Conservation (phyloP, 202 grass and related monocot species). For the Miscanthus sacchariflorus region DNA sequence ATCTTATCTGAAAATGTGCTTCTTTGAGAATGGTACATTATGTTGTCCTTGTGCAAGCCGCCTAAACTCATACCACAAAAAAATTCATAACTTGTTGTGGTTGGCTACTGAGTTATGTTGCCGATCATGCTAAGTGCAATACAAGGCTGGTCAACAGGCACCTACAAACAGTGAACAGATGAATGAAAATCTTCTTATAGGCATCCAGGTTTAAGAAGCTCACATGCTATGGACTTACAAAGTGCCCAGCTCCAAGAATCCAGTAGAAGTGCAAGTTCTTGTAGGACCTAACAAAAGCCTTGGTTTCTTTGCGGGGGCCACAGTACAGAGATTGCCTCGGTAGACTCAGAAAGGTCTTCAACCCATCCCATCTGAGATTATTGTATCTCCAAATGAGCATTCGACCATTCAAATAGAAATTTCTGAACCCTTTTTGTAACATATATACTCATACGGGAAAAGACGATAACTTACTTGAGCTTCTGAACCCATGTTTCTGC, state of each 20-base stretch:
- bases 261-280: slow-evolving; percentile 8
- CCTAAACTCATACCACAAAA: background rate
- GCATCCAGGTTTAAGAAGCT: background rate
- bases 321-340: background rate
- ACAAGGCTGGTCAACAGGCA: background rate
- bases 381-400: background rate
- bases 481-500: background rate
- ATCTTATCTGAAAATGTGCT: too few relatives aligned
- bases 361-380: background rate
- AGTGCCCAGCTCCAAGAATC: background rate
- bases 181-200: background rate
- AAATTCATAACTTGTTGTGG: too few relatives aligned
- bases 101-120: background rate
- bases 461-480: background rate
- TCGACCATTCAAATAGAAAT: too few relatives aligned
- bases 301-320: background rate
- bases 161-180: background rate
- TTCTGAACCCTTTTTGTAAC: too few relatives aligned
- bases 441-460: too few relatives aligned
- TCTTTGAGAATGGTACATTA: too few relatives aligned
- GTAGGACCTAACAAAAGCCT: background rate
- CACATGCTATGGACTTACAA: background rate
- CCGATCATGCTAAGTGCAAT: background rate
- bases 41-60: too few relatives aligned
- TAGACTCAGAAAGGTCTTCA: background rate